Base-by-base conservation (phyloP, 2,329 filamentous ascomycete genomes). In the Fusarium verrucosum region DNA sequence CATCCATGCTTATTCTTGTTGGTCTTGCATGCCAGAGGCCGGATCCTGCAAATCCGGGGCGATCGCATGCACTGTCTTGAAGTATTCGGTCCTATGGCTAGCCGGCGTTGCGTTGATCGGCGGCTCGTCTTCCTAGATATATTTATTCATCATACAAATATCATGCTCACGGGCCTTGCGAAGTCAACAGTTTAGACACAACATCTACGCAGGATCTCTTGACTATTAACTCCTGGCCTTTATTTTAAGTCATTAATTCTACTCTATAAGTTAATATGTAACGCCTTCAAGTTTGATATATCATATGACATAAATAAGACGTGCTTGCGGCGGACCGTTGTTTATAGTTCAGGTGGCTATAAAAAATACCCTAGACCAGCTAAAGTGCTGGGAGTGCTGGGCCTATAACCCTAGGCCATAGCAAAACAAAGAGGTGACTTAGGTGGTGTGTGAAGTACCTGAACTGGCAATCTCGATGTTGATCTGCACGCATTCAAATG, bases 21-120 rank as follows among this genome's bases (percentile, higher is more conserved):
- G 10, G 25, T 22, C 36, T 50, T 2, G 5, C 11, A 4, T 40
- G 10, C 22, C 17, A 19, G 25, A 35, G 22, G 14, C 22, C 19
- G 28, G n/a, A 25, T 17, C 36, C 26, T 50, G 46, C 19, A 32
- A 32, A 43, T 32, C 36, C 7, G 20, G 36, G 37, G 37, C 36
- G 16, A 44, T 5, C 7, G 14, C 11, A 42, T 33, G 46, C 20
- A 50, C 4, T 33, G 19, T 32, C 36, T 19, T 10, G 16, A 9
- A 3, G 19, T 33, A 33, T 43, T 50, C 46, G 37, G 46, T 44
- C 36, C 37, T 44, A 23, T 23, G 19, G 30, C 19, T 32, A 7
- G 14, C 14, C 7, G 30, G 30, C 4, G 6, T 32, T 13, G 1
- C n/a, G 2, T 25, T 17, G 26, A 43, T 43, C 46, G 19, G 25